These are phyloP conservation scores for Solanum dulcamara DNA, from an alignment of 257 asterid species.

Conservation along the genomic window DNA sequence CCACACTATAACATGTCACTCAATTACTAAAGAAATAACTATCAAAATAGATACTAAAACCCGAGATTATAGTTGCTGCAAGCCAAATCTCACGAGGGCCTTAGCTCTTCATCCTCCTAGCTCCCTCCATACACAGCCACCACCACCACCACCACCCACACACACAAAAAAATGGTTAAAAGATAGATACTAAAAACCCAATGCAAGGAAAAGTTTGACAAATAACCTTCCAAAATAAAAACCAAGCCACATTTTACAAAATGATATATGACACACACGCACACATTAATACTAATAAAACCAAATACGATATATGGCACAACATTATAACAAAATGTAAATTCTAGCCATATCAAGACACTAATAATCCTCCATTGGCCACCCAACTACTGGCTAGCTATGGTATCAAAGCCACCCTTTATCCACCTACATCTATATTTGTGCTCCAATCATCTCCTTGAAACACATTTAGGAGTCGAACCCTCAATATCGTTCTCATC, in stretches of 20 bases:
- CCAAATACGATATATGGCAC: neutral
- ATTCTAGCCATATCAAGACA: neutral
- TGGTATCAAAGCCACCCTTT: neutral
- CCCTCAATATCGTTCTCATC: neutral
- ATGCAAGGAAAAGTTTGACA: neutral
- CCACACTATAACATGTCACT: neutral
- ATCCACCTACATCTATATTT: neutral
- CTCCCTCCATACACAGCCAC: neutral
- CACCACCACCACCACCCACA: neutral
- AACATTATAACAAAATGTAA: neutral
- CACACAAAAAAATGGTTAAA: neutral
- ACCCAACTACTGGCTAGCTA: neutral
- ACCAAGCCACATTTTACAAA: neutral
- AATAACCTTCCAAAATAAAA: neutral
- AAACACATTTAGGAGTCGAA: neutral
- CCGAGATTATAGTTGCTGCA: neutral
- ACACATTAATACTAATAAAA: neutral
- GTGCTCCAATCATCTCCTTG: neutral
- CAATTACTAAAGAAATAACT: neutral
- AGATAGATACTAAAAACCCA: neutral
- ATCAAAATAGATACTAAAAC: neutral
- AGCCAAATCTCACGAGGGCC: neutral
- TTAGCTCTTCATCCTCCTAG: neutral
- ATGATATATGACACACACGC: neutral
- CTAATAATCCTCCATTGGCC: neutral